Evolutionary conservation across 129 eudicot species (phyloP).

Genomic region (Silybum marianum): DNA sequence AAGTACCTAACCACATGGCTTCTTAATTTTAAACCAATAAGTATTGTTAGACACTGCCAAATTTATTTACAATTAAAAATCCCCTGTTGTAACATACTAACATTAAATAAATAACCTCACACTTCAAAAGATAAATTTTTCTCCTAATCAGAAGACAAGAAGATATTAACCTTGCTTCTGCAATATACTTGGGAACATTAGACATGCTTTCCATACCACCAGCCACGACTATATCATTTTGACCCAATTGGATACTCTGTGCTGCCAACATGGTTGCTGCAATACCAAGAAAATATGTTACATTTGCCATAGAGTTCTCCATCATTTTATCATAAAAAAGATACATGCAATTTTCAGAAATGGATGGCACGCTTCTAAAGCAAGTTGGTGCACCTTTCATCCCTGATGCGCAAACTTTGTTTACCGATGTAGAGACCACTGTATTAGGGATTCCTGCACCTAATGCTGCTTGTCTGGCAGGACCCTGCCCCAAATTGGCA

Average conservation of each 20-base stretch:
- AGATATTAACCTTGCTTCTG: slow-evolving; percentile 78
- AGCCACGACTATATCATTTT: slow-evolving; percentile 87
- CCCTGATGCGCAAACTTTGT: slow-evolving; percentile 99
- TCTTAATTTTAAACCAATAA: background rate
- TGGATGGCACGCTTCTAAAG: background rate
- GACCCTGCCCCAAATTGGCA: slow-evolving; percentile 98
- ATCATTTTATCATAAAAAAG: background rate
- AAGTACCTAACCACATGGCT: slow-evolving; percentile 19
- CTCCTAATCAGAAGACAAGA: slow-evolving; percentile 1
- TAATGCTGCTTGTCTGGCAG: slow-evolving; percentile 96
- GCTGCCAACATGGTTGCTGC: slow-evolving; percentile 98
- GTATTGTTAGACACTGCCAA: slow-evolving; percentile 3
- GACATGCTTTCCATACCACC: slow-evolving; percentile 99
- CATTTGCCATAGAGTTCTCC: background rate
- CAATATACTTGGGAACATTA: slow-evolving; percentile 85
- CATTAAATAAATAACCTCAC: slow-evolving; percentile 5
- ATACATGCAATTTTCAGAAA: background rate
- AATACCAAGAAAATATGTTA: slow-evolving; percentile 33
- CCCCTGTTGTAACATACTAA: background rate
- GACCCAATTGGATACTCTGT: slow-evolving; percentile 92
- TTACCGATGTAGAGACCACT: slow-evolving; percentile 83
- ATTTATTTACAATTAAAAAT: background rate
- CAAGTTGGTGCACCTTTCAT: slow-evolving; percentile 70
- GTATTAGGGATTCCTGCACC: slow-evolving; percentile 95
- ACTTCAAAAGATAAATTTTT: background rate